Evolutionary conservation across 2,329 filamentous ascomycete genomes (phyloP).

Genomic region (Colletotrichum navitas): DNA sequence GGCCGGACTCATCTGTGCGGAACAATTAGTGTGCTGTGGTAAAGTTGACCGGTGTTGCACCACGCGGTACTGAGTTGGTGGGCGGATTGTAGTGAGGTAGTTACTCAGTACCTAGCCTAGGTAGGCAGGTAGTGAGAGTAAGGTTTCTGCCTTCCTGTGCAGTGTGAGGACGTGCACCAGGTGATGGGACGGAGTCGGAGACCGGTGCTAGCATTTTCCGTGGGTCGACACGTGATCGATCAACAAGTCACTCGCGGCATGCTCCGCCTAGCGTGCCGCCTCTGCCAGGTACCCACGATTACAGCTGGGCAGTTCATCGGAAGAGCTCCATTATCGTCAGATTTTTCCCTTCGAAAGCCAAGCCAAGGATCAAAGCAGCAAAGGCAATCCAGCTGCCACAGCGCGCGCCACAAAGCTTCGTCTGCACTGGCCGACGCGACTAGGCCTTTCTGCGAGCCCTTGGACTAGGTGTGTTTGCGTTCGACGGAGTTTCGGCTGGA

Average conservation of each 20-base stretch:
- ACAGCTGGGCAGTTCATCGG: slow-evolving; percentile 30
- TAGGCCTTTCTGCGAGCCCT: slow-evolving; percentile 6
- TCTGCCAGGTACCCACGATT: slow-evolving; percentile 21
- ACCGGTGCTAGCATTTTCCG: slow-evolving; percentile 26
- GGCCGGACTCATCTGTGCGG: slow-evolving; percentile 20
- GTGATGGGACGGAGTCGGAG: slow-evolving; percentile 7
- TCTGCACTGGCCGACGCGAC: slow-evolving; percentile 7
- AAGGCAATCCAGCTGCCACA: slow-evolving; percentile 15
- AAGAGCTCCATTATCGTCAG: slow-evolving; percentile 39
- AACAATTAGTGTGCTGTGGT: background rate
- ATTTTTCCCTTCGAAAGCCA: slow-evolving; percentile 23
- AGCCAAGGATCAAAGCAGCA: slow-evolving; percentile 12
- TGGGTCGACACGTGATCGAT: background rate
- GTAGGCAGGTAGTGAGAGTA: slow-evolving; percentile 9
- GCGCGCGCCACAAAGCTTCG: slow-evolving; percentile 32
- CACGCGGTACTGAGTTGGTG: background rate
- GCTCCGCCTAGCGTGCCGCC: slow-evolving; percentile 12
- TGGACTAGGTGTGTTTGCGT: slow-evolving; percentile 7
- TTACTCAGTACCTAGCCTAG: no score
- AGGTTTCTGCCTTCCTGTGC: slow-evolving; percentile 7
- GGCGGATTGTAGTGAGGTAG: background rate
- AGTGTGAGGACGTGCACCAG: background rate
- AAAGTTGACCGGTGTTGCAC: background rate
- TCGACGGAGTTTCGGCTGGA: slow-evolving; percentile 16
- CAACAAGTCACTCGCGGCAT: slow-evolving; percentile 10